Evolutionary conservation across 2,329 filamentous ascomycete genomes (phyloP), one percentile per base, ranked within the genome.

Genomic region (Curvularia sp.): DNA sequence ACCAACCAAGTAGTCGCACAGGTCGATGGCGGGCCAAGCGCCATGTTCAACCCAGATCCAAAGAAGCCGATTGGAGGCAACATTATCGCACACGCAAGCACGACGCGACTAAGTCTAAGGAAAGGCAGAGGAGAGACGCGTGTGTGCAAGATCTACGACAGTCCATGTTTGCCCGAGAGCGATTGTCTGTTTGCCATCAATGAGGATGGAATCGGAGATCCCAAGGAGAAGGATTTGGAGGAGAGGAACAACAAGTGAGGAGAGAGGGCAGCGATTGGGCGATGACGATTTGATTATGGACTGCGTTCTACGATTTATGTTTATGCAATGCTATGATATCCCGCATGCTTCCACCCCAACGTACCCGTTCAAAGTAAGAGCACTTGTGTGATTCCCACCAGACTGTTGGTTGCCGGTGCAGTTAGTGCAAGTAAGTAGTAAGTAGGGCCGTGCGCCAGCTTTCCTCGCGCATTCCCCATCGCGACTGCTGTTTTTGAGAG

Each of bases 41-140:
- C 94, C 61, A 99, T 99, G 95, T 99, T 97, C 83, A 99, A 99
- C 69, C 95, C 96, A 0, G 96, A 99, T 73, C 95, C 95, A 7
- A 99, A 99, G 85, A 99, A 99, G 79, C 95, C 95, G 0, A 97
- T 99, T 75, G 95, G 95, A 67, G 95, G 95, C 64, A 98, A 99
- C 78, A 99, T 99, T 67, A 98, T 99, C 75, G 95, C 96, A 2
- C 95, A 99, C 77, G 93, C 95, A 51, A 97, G 92, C 73, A 99
- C 95, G 1, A 99, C 95, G 2, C 86, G 95, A 72, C 85, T 99
- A 69, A 97, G 93, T 72, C 78, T 99, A 74, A 97, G 97, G 82
- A 99, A 99, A 79, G 96, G 95, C 1, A 86, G 95, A 54, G 95
- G 86, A 28, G 95, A 99, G 83, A 99, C 95, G 21, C 87, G 95